Conservation (phyloP, 768 basidiomycete genomes). For the Multifurca ochricompacta region DNA sequence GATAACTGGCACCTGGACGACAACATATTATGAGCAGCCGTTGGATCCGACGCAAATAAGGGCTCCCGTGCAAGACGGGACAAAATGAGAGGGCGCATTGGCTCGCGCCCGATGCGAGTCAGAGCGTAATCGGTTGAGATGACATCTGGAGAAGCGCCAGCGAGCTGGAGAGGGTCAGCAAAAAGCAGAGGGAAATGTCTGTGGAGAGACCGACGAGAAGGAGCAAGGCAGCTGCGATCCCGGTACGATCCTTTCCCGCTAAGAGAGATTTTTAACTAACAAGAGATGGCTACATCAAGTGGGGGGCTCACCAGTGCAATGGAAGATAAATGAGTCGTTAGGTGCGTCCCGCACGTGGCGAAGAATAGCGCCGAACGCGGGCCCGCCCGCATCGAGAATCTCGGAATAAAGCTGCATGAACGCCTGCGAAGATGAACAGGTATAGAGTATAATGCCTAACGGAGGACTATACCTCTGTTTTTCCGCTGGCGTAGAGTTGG, state of each 20-base stretch:
- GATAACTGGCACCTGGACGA: slow-evolving; percentile 53
- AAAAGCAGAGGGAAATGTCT: not conserved
- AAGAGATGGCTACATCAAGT: not conserved
- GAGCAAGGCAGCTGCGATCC: slow-evolving; percentile 63
- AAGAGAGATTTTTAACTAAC: not conserved
- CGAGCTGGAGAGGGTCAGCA: slow-evolving; percentile 43
- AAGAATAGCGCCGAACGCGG: slow-evolving; percentile 61
- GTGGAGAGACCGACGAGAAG: slow-evolving; percentile 45
- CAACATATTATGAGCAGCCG: slow-evolving; percentile 79
- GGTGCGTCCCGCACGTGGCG: slow-evolving; percentile 68
- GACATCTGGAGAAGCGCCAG: slow-evolving; percentile 54
- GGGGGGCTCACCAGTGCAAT: slow-evolving; percentile 55
- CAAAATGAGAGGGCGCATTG: slow-evolving; percentile 64
- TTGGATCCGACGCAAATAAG: slow-evolving; percentile 60
- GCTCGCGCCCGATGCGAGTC: slow-evolving; percentile 73
- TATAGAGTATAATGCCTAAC: not conserved
- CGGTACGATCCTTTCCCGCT: slow-evolving; percentile 83
- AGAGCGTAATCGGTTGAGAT: slow-evolving; percentile 72
- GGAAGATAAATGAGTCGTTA: slow-evolving; percentile 57
- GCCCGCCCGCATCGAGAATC: slow-evolving; percentile 67
- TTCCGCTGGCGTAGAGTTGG: slow-evolving; percentile 70
- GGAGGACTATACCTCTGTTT: slow-evolving; percentile 52
- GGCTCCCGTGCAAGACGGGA: slow-evolving; percentile 61
- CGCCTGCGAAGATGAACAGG: slow-evolving; percentile 36
- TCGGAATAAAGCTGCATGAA: slow-evolving; percentile 78